Base-by-base conservation (phyloP, 2,329 filamentous ascomycete species). In the Fusarium lyarnte region DNA sequence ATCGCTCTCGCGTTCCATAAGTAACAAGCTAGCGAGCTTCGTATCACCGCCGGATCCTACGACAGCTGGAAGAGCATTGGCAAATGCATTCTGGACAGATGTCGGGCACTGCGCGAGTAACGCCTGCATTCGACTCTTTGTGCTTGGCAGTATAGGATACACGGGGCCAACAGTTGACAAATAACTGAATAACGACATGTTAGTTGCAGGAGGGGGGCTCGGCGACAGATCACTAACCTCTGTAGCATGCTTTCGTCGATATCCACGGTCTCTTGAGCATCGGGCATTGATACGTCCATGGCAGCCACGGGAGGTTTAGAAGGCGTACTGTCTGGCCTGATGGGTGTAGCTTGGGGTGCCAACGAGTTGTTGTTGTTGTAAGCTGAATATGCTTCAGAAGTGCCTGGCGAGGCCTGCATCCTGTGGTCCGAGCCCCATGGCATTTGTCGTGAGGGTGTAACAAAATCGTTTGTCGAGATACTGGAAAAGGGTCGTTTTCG, bases 91-190 rank as follows among this genome's bases (percentile, higher is more conserved):
- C 68, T 89, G 87, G 17, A 93, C 83, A 7, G 84, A 79, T 4
- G 83, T 75, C 1, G 90, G 87, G 72, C 89, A 90, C 49, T 87
- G 85, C 6, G 83, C 83, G 25, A 94, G 80, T 25, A 89, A 84
- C 13, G 84, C 84, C 63, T 88, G 86, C 14, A 92, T 79, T n/a
- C 85, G 85, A 19, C 82, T 80, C 74, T 88, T 90, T 59, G 82
- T 88, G 58, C 85, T 84, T 4, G 91, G 87, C 17, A 94, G 83
- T 47, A 94, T 84, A 0, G 92, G 92, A 63, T 93, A 90, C 7
- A 88, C 88, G 19, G 89, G 89, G 74, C 94, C 91, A 25, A 94
- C 88, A 19, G 87, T 82, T 8, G 85, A 84, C 58, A 92, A 86
- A 73, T 93, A 94, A 70, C 88, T 91, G 46, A 11, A 23, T 41